phyloP scores from a whole-genome alignment of 2,329 filamentous ascomycete genomes.

The Diaporthe ampelina region DNA sequence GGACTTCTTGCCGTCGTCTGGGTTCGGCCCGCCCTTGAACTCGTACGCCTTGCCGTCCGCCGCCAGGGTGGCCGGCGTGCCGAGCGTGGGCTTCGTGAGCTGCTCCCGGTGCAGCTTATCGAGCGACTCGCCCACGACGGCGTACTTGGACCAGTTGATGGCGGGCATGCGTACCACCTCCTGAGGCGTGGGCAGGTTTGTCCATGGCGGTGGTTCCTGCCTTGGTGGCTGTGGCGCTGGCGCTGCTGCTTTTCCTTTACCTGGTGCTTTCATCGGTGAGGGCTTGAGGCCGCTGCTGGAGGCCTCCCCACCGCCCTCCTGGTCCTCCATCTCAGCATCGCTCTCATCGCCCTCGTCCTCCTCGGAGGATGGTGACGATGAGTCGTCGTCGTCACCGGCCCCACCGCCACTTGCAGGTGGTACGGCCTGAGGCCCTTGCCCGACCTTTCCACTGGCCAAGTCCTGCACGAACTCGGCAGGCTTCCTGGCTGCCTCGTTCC shows the following conservation, averaged over 20 bases:
- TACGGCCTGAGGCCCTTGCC: conserved; percentile 47
- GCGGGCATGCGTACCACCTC: conserved; percentile 88
- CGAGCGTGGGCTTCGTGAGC: conserved; percentile 71
- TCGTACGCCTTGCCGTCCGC: conserved; percentile 61
- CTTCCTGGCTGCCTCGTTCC: conserved; percentile 77
- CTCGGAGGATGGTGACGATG: conserved; percentile 37
- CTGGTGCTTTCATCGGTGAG: conserved; percentile 37
- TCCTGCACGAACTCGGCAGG: conserved; percentile 81
- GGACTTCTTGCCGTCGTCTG: conserved; percentile 59
- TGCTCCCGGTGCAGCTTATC: conserved; percentile 90
- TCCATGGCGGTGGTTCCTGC: conserved; percentile 62
- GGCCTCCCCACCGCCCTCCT: conserved; percentile 16
- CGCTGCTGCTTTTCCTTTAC: conserved; percentile 42
- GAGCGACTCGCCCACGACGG: conserved; percentile 85
- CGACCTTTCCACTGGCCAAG: conserved; percentile 73
- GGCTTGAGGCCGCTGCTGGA: conserved; percentile 36
- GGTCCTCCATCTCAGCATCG: conserved; percentile 44
- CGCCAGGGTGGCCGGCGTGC: conserved; percentile 60
- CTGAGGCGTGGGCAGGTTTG: conserved; percentile 80
- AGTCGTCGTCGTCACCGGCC: conserved; percentile 48
- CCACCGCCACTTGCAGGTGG: conserved; percentile 49
- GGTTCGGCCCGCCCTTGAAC: conserved; percentile 57
- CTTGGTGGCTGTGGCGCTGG: conserved; percentile 44
- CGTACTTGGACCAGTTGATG: conserved; percentile 96
- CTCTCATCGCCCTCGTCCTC: conserved; percentile 50